These are phyloP conservation scores for Diaporthe australafricana DNA, from an alignment of 2,329 filamentous ascomycete genomes.

Conservation along the genomic window DNA sequence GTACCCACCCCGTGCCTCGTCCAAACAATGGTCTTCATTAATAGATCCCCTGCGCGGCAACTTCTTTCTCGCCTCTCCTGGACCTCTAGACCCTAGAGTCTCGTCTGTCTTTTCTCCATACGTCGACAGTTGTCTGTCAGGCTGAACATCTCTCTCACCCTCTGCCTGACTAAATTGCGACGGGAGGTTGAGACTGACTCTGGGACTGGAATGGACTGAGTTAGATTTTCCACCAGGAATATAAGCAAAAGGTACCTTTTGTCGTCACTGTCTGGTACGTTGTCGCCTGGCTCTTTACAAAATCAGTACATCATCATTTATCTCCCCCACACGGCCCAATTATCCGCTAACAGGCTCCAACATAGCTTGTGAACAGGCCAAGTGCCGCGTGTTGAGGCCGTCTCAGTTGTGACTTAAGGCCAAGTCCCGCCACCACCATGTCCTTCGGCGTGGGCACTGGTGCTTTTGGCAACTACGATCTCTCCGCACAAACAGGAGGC, in stretches of 20 bases:
- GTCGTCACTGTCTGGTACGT: not conserved
- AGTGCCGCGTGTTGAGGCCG: not conserved
- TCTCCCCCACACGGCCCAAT: not conserved
- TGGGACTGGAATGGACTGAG: slow-evolving; percentile 4
- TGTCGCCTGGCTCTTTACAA: not conserved
- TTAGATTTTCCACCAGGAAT: too few relatives aligned
- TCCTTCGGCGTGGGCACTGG: slow-evolving; percentile 52
- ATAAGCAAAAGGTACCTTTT: not conserved
- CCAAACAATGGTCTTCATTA: slow-evolving; percentile 5
- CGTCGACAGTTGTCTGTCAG: not conserved
- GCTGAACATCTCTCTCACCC: too few relatives aligned
- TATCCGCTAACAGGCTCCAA: not conserved
- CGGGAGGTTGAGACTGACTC: not conserved
- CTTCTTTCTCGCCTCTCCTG: not conserved
- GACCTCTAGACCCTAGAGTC: not conserved
- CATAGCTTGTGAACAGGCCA: not conserved
- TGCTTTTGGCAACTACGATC: slow-evolving; percentile 61
- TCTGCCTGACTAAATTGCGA: slow-evolving; percentile 10
- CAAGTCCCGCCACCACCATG: slow-evolving; percentile 46
- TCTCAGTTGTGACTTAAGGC: not conserved
- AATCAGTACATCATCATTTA: not conserved
- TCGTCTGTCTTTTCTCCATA: slow-evolving; percentile 6
- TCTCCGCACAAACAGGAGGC: slow-evolving; percentile 57
- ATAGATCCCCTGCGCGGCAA: slow-evolving; percentile 4
- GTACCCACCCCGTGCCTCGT: not conserved